These are phyloP conservation scores for cucumber (Cucumis sativus) DNA, from an alignment of 306 rosid species.

Conservation along the genomic window Cucumber_9930_V3 NC_026655.2:791501-792000, in stretches of 20 bases:
- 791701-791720: neutral
- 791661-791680: neutral
- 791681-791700: neutral
- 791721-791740: neutral
- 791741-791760: conserved; percentile 1
- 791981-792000: conserved; percentile 25
- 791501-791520: neutral
- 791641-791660: neutral
- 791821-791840: conserved; percentile 85
- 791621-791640: neutral
- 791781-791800: neutral
- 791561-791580: neutral
- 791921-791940: conserved; percentile 88
- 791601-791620: neutral
- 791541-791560: neutral
- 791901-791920: conserved; percentile 57
- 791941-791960: conserved; percentile 77
- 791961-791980: conserved; percentile 64
- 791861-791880: conserved; percentile 69
- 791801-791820: conserved; percentile 20
- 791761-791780: neutral
- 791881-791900: conserved; percentile 59
- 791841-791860: conserved; percentile 64
- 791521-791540: neutral
- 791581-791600: neutral